These are phyloP conservation scores for Biscogniauxia mediterranea DNA, from an alignment of 2,329 filamentous ascomycete species.

Conservation along the genomic window DNA sequence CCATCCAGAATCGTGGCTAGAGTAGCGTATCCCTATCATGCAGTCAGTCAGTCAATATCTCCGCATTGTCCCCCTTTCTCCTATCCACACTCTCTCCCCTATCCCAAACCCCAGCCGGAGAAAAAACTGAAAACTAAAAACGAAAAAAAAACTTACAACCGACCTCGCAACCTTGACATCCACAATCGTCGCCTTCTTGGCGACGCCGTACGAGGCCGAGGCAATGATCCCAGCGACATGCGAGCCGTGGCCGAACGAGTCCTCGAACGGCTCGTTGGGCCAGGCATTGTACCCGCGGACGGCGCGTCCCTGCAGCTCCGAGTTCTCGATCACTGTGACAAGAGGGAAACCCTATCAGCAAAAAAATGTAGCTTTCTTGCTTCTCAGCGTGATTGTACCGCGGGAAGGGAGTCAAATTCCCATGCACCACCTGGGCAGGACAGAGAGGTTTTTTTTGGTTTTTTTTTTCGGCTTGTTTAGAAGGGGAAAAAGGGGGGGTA, in stretches of 20 bases:
- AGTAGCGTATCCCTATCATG: not conserved
- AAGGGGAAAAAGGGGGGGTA: no score
- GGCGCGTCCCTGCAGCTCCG: slow-evolving; percentile 18
- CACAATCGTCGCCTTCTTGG: slow-evolving; percentile 20
- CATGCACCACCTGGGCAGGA: no score
- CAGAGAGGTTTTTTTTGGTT: no score
- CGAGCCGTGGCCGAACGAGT: slow-evolving; percentile 23
- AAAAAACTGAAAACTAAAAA: no score
- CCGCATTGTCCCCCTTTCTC: no score
- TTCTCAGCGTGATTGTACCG: no score
- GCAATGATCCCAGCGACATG: slow-evolving; percentile 10
- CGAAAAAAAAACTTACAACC: not conserved
- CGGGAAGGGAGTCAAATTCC: no score
- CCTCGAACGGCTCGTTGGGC: slow-evolving; percentile 3
- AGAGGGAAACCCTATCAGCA: no score
- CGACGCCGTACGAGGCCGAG: slow-evolving; percentile 23
- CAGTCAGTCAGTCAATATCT: not conserved
- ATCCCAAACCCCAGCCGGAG: not conserved
- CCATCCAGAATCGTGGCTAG: slow-evolving; percentile 11
- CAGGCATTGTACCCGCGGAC: slow-evolving; percentile 9
- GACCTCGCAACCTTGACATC: slow-evolving; percentile 24
- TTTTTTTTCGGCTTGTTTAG: no score
- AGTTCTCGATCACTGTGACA: slow-evolving; percentile 31
- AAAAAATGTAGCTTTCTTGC: no score
- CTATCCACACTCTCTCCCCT: no score